These are phyloP conservation scores for Penicillium bialowiezense DNA, from an alignment of 495 filamentous ascomycete genomes.

Conservation along the genomic window DNA sequence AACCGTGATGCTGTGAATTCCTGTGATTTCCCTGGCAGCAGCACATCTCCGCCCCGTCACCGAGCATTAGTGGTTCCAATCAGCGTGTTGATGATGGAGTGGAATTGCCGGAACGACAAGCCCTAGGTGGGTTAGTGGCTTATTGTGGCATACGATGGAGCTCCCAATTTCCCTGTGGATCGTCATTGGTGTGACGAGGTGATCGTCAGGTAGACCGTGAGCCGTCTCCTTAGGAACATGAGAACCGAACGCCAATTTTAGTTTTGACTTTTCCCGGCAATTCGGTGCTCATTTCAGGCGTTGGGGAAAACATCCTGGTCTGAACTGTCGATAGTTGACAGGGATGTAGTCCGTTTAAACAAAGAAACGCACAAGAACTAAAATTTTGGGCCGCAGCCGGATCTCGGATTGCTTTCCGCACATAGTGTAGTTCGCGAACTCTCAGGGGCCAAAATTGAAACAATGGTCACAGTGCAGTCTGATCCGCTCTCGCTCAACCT, in stretches of 20 bases:
- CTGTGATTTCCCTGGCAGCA: neutral
- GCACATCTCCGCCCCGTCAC: neutral
- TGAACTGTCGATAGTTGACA: neutral
- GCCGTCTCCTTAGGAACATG: slow-evolving; percentile 13
- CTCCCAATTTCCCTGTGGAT: slow-evolving; percentile 22
- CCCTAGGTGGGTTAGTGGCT: neutral
- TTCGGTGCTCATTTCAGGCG: neutral
- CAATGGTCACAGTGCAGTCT: slow-evolving; percentile 1
- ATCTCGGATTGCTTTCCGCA: slow-evolving; percentile 2
- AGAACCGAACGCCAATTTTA: slow-evolving; percentile 18
- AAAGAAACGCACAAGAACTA: slow-evolving; percentile 1
- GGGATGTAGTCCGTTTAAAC: neutral
- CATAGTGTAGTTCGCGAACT: neutral
- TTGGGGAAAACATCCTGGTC: neutral
- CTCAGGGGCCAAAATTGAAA: slow-evolving; percentile 12
- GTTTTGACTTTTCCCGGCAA: slow-evolving; percentile 4
- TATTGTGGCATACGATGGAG: slow-evolving; percentile 14
- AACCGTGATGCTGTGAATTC: neutral
- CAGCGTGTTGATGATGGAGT: neutral
- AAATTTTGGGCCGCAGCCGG: neutral
- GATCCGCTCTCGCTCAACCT: neutral
- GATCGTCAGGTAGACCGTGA: slow-evolving; percentile 23
- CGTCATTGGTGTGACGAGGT: slow-evolving; percentile 24
- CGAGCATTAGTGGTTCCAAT: neutral
- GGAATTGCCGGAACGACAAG: neutral